Evolutionary conservation across 2,329 filamentous ascomycete species (phyloP).

Genomic region (Claviceps humidiphila): DNA sequence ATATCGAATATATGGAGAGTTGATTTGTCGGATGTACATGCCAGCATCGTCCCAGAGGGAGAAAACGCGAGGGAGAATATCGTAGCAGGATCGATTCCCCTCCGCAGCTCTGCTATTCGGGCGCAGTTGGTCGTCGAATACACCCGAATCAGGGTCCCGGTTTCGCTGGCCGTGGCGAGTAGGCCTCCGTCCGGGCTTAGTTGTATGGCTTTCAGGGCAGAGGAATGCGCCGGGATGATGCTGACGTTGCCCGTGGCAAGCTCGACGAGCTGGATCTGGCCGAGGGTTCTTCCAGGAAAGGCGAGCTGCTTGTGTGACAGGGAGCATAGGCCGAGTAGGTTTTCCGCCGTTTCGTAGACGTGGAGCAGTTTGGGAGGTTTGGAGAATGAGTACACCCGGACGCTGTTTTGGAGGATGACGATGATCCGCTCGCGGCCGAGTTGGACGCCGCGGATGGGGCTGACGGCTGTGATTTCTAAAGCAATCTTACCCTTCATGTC

Average conservation of each 20-base stretch:
- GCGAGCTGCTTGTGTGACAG: conserved; percentile 61
- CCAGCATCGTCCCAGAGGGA: conserved; percentile 64
- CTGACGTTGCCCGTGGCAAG: conserved; percentile 68
- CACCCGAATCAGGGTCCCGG: conserved; percentile 76
- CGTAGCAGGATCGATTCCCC: conserved; percentile 76
- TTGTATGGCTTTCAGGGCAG: conserved; percentile 62
- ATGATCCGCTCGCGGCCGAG: conserved; percentile 65
- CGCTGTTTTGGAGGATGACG: conserved; percentile 68
- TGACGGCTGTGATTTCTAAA: conserved; percentile 69
- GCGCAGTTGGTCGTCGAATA: conserved; percentile 72
- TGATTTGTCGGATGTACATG: conserved; percentile 91
- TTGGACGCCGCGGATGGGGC: conserved; percentile 66
- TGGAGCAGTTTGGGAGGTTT: conserved; percentile 57
- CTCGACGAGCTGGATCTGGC: conserved; percentile 82
- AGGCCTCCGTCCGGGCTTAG: conserved; percentile 70
- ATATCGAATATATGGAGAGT: conserved; percentile 92
- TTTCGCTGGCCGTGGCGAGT: conserved; percentile 82
- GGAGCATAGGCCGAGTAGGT: conserved; percentile 67
- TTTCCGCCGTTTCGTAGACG: conserved; percentile 76
- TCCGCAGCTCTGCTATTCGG: conserved; percentile 69
- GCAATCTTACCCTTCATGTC: conserved; percentile 60
- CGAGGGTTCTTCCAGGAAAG: conserved; percentile 75
- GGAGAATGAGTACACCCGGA: conserved; percentile 69
- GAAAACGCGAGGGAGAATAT: conserved; percentile 85
- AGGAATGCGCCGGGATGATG: conserved; percentile 84